These are phyloP conservation scores for Carex cristatella DNA, from an alignment of 176 grass and related monocot genomes.

Conservation along the genomic window DNA sequence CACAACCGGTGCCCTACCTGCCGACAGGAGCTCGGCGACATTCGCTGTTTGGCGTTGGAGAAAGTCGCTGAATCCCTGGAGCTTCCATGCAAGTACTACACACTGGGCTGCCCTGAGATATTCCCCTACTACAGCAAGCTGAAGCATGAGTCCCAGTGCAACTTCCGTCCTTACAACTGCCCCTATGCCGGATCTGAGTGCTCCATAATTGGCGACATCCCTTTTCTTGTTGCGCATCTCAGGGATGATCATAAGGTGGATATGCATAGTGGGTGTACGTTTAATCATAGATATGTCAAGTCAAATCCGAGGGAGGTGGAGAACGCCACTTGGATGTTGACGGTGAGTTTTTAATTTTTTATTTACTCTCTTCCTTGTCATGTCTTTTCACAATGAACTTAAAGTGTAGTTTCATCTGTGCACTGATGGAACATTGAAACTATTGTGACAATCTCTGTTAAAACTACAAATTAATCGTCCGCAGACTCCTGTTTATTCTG, in stretches of 20 bases:
- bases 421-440: neutral
- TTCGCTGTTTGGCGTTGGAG: slow-evolving; percentile 92
- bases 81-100: slow-evolving; percentile 77
- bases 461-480: neutral
- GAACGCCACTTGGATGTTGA: slow-evolving; percentile 91
- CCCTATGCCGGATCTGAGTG: slow-evolving; percentile 87
- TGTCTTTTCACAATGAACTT: slow-evolving; percentile 5
- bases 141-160: slow-evolving; percentile 70
- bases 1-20: slow-evolving; percentile 91
- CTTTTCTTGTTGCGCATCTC: slow-evolving; percentile 69
- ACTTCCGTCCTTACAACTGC: slow-evolving; percentile 69
- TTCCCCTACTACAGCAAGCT: slow-evolving; percentile 88
- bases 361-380: neutral
- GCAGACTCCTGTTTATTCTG: neutral
- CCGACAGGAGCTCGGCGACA: slow-evolving; percentile 81
- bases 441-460: neutral
- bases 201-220: slow-evolving; percentile 50
- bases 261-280: slow-evolving; percentile 83
- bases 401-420: neutral
- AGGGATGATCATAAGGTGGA: slow-evolving; percentile 91
- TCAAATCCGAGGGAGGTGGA: slow-evolving; percentile 67
- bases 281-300: slow-evolving; percentile 95
- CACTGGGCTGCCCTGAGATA: slow-evolving; percentile 68
- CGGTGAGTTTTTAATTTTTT: slow-evolving; percentile 33
- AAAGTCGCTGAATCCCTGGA: slow-evolving; percentile 90